phyloP scores from a whole-genome alignment of 176 grass and related monocot species.

The Oryza coarctata region DNA sequence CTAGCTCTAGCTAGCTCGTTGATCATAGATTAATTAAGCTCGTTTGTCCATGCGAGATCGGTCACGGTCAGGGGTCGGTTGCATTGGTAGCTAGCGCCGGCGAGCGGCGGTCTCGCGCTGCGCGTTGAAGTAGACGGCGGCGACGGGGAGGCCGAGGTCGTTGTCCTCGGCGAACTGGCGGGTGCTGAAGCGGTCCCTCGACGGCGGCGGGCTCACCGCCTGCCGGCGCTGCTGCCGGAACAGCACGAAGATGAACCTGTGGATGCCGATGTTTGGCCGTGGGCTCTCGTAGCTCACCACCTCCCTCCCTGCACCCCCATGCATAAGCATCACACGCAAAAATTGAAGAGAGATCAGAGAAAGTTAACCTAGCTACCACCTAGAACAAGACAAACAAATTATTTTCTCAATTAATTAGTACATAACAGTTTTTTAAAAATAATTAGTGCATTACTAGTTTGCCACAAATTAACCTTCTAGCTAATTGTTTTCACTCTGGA shows the following conservation, averaged over 20 bases:
- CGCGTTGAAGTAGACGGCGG: conserved; percentile 81
- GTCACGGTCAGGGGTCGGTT: conserved; percentile 16
- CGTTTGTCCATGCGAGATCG: conserved; percentile 13
- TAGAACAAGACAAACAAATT: not conserved
- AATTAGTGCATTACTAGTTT: not conserved
- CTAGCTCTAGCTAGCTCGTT: not conserved
- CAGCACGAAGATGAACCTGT: conserved; percentile 75
- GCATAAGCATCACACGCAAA: not conserved
- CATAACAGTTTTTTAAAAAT: too few species aligned
- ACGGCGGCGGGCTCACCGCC: conserved; percentile 40
- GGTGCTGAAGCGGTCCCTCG: conserved; percentile 68
- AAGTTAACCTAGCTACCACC: not conserved
- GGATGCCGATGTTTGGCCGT: conserved; percentile 76
- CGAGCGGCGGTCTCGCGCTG: conserved; percentile 83
- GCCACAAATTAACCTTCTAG: not conserved
- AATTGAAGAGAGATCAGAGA: not conserved
- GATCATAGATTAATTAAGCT: not conserved
- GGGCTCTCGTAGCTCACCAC: conserved; percentile 78
- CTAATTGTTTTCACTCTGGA: not conserved
- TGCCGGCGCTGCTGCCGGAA: conserved; percentile 66
- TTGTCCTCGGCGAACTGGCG: conserved; percentile 74
- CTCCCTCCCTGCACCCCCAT: conserved; percentile 71
- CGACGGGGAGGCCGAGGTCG: conserved; percentile 65
- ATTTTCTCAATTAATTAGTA: not conserved
- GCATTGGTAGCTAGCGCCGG: conserved; percentile 48